Base-by-base conservation (phyloP, 2,329 filamentous ascomycete species). In the Talaromyces islandicus region DNA sequence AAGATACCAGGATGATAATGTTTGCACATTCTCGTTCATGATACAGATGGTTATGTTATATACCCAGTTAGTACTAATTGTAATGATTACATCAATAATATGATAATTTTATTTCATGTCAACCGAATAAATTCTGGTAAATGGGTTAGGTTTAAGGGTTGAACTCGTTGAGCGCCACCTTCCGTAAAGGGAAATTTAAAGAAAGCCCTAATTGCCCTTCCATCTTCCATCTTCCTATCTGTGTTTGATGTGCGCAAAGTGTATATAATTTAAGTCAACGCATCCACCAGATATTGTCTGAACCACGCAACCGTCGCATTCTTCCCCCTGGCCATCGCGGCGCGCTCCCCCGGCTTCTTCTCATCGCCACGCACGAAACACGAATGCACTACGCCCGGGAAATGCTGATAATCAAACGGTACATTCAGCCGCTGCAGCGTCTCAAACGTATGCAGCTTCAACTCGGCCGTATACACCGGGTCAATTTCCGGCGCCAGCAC, bases 401-500 rank as follows among this genome's bases (percentile, higher is more conserved):
- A 84, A 65, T 82, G 74, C 63, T 78, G 75, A 68, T 82, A 84
- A 55, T 82, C 79, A 62, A 78, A 83, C 12, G 73, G 66, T 7
- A 82, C 59, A 0, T 71, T 73, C 14, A 73, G 53, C 54, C 65
- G 71, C 25, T 68, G 72, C 43, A 84, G 60, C 9, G 70, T 73
- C 56, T 71, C 64, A 62, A 80, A 75, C 0, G 74, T 70, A 65
- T 77, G 69, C 51, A 60, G 53, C 71, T 83, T 84, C 55, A 84
- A 56, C 68, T 83, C 81, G 0, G 68, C 57, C 1, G 77, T 72
- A 64, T 73, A 83, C 19, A 66, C 57, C 0, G 41, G 57, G 66
- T 85, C 83, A 30, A 69, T 53, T 69, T 85, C 80, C 0, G 82
- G 80, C 1, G 80, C 80, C 7, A 85, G 65, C 5, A 83, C 69